Percentiles rank a stretch among this genome's conserved stretches.
These are phyloP conservation scores for Lactifluus hygrophoroides DNA, from an alignment of 768 basidiomycete genomes.

Conservation along the genomic window DNA sequence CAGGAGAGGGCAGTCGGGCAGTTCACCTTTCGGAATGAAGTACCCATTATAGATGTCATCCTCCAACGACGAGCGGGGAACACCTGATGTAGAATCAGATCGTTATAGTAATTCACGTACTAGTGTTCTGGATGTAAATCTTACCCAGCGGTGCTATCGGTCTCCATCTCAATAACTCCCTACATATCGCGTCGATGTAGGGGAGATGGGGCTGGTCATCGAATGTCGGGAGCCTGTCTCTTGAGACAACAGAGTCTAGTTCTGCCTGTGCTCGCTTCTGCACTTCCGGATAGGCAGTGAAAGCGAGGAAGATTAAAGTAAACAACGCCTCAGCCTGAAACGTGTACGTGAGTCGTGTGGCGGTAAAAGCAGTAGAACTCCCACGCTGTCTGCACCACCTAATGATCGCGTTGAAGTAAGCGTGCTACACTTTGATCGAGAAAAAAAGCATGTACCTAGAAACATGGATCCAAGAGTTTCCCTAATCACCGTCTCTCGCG, in stretches of 20 bases:
- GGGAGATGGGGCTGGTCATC: conserved; percentile 23
- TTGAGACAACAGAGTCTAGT: conserved; percentile 6
- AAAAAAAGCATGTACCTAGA: neutral
- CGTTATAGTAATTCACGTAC: neutral
- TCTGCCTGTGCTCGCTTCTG: conserved; percentile 12
- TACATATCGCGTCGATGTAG: conserved; percentile 24
- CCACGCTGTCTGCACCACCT: neutral
- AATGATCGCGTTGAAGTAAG: neutral
- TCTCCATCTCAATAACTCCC: conserved; percentile 24
- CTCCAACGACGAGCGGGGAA: neutral
- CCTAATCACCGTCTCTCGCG: neutral
- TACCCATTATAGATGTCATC: conserved; percentile 5
- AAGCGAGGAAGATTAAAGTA: neutral
- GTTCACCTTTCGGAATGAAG: conserved; percentile 12
- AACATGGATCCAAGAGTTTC: conserved; percentile 2
- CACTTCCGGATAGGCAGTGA: conserved; percentile 3
- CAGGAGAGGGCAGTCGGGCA: neutral
- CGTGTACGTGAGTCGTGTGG: neutral
- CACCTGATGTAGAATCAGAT: neutral
- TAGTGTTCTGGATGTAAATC: neutral
- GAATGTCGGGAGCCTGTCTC: conserved; percentile 2
- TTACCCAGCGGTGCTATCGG: neutral
- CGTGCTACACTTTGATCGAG: too few species aligned
- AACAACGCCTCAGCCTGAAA: neutral
- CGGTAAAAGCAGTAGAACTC: neutral